Conservation (phyloP, 202 grass and related monocot genomes). For the Schoenoplectus tabernaemontani region DNA sequence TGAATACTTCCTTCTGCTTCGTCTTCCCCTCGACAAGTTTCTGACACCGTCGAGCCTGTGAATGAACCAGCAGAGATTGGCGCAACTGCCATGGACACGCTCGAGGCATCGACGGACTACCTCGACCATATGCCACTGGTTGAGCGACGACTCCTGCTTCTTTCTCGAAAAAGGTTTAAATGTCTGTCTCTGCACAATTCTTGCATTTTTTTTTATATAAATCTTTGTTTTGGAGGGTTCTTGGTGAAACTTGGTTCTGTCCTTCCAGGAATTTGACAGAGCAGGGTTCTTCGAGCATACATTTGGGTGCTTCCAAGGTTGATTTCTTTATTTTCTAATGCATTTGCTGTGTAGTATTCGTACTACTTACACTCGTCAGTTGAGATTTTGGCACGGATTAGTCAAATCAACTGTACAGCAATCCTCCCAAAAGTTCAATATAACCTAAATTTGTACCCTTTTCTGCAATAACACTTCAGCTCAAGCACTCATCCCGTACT, state of each 20-base stretch:
- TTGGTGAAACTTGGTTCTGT: not conserved
- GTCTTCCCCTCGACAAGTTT: not conserved
- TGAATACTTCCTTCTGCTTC: not conserved
- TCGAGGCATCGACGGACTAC: not conserved
- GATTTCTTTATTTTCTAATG: not conserved
- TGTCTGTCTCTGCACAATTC: not conserved
- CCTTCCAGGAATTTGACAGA: slow-evolving; percentile 2
- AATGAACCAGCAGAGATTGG: not conserved
- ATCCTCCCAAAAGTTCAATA: not conserved
- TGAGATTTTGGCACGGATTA: not conserved
- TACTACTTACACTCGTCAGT: not conserved
- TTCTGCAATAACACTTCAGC: not conserved
- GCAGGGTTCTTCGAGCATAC: not conserved
- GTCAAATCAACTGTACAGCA: not conserved
- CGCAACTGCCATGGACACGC: not conserved
- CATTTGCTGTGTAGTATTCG: not conserved
- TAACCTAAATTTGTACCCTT: not conserved
- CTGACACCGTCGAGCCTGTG: not conserved
- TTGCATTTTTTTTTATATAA: not conserved
- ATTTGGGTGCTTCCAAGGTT: not conserved
- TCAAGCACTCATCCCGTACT: not conserved
- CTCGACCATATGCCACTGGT: slow-evolving; percentile 37
- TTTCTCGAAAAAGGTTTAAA: not conserved
- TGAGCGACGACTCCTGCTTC: slow-evolving; percentile 26
- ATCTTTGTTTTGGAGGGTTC: not conserved